Base-by-base conservation (phyloP, 768 basidiomycete species). In the Mycena galericulata region DNA sequence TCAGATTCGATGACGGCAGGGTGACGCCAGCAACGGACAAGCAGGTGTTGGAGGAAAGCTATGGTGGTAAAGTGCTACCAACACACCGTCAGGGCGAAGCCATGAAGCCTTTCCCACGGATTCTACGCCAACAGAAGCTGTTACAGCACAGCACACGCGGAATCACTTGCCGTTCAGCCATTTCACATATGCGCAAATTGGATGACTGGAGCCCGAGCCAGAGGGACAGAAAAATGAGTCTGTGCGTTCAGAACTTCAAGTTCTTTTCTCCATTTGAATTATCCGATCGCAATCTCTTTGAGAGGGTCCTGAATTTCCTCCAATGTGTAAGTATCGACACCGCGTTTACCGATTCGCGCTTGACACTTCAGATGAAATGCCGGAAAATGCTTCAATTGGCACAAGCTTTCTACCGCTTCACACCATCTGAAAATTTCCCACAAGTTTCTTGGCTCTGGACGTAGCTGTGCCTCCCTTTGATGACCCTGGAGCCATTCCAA, bases 1-100 rank as follows among this genome's bases (percentile, higher is more conserved):
- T 98, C 73, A 98, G 98, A 82, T 99, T 96, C 76, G 97, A 99
- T 76, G 98, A 99, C 79, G 97, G 99, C 75, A 91, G 97, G 53
- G 97, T 99, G 45, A 98, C 97, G 2, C 98, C 96, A 51, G 98
- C 98, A 40, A 97, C 96, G 8, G 96, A 98, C 79, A 93, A 94
- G 71, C 97, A 99, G 80, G 97, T 99, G 14, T 82, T 98, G 62
- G 97, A 99, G 78, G 97, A 98, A 84, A 98, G 98, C 78, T 99
- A 93, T 74, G 97, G 97, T 24, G 97, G 97, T 49, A 97, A 99
- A 80, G 34, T 36, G n/a, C n/a, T n/a, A n/a, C n/a, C n/a, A n/a
- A n/a, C n/a, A n/a, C n/a, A n/a, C n/a, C n/a, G n/a, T n/a, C n/a
- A n/a, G n/a, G n/a, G n/a, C n/a, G n/a, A n/a, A n/a, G n/a, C n/a